Evolutionary conservation across 2,329 filamentous ascomycete species (phyloP).

Genomic region (Cercospora zeina): DNA sequence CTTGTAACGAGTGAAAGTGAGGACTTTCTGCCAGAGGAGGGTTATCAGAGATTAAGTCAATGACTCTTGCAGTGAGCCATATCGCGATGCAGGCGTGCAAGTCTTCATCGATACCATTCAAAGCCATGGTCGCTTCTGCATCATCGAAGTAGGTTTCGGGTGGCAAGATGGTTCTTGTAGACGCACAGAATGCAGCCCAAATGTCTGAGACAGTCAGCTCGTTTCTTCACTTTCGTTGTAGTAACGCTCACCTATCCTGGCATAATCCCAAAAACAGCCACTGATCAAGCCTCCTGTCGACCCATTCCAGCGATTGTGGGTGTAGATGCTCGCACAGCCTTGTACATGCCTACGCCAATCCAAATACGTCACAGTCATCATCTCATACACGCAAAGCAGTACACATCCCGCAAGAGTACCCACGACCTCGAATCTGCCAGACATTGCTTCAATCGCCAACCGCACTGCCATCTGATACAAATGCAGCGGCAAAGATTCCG

Average conservation of each 20-base stretch:
- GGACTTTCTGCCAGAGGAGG: slow-evolving; percentile 13
- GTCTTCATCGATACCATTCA: slow-evolving; percentile 20
- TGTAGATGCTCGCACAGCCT: slow-evolving; percentile 24
- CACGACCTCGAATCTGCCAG: slow-evolving; percentile 21
- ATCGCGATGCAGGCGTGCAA: slow-evolving; percentile 23
- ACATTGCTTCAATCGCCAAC: slow-evolving; percentile 23
- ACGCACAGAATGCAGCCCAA: slow-evolving; percentile 24
- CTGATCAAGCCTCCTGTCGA: slow-evolving; percentile 22
- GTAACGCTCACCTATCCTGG: slow-evolving; percentile 15
- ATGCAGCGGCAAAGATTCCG: slow-evolving; percentile 19
- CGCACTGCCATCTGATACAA: slow-evolving; percentile 23
- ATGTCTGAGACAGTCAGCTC: slow-evolving; percentile 14
- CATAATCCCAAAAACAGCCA: slow-evolving; percentile 25
- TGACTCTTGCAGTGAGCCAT: slow-evolving; percentile 22
- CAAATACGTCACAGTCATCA: slow-evolving; percentile 26
- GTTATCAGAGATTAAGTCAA: slow-evolving; percentile 17
- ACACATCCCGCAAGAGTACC: slow-evolving; percentile 24
- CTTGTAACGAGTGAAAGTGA: slow-evolving; percentile 14
- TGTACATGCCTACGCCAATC: slow-evolving; percentile 25
- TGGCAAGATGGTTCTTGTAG: slow-evolving; percentile 18
- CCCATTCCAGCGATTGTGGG: slow-evolving; percentile 25
- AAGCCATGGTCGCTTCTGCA: slow-evolving; percentile 12
- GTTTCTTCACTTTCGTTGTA: too few species aligned
- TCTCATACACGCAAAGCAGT: slow-evolving; percentile 21
- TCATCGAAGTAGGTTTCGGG: slow-evolving; percentile 23